phyloP scores from a whole-genome alignment of 768 basidiomycete species.

The Rhodosporidiobolus odoratus region DNA sequence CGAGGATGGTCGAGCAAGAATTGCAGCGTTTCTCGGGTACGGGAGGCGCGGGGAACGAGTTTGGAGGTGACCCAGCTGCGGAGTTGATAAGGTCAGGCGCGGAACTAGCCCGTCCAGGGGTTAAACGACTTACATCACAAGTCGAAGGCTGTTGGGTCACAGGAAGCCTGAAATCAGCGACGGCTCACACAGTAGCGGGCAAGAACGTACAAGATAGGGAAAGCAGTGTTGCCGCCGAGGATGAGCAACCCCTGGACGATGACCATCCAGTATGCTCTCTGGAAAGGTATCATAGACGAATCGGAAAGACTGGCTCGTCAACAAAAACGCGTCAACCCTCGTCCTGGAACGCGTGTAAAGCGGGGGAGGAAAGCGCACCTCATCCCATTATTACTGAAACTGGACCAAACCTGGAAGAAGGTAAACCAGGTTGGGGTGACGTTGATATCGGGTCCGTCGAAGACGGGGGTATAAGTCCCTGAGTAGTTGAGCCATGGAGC shows the following conservation, averaged over 20 bases:
- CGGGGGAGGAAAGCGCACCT: conserved; percentile 1
- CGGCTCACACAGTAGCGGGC: conserved; percentile 8
- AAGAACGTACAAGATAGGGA: conserved; percentile 59
- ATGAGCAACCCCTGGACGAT: conserved; percentile 63
- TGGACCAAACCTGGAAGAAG: conserved; percentile 35
- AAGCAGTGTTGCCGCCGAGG: conserved; percentile 86
- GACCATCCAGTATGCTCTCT: conserved; percentile 53
- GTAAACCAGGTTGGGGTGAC: conserved; percentile 50
- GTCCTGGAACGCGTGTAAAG: too few relatives aligned
- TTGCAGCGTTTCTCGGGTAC: conserved; percentile 68
- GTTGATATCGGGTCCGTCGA: conserved; percentile 31
- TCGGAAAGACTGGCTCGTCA: conserved; percentile 50
- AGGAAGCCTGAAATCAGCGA: background rate
- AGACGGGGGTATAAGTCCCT: background rate
- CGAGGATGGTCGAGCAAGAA: conserved; percentile 94
- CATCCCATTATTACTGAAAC: conserved; percentile 69
- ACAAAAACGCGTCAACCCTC: too few relatives aligned
- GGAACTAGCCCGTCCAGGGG: background rate
- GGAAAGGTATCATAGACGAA: conserved; percentile 86
- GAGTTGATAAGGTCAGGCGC: background rate
- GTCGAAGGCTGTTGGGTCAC: conserved; percentile 59
- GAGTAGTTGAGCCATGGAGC: conserved; percentile 71
- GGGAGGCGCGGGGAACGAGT: conserved; percentile 57
- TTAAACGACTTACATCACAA: conserved; percentile 62
- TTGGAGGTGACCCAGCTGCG: conserved; percentile 69